Evolutionary conservation across 1,139 yeast genomes (phyloP).

Genomic region (Suhomyces anneliseae): DNA sequence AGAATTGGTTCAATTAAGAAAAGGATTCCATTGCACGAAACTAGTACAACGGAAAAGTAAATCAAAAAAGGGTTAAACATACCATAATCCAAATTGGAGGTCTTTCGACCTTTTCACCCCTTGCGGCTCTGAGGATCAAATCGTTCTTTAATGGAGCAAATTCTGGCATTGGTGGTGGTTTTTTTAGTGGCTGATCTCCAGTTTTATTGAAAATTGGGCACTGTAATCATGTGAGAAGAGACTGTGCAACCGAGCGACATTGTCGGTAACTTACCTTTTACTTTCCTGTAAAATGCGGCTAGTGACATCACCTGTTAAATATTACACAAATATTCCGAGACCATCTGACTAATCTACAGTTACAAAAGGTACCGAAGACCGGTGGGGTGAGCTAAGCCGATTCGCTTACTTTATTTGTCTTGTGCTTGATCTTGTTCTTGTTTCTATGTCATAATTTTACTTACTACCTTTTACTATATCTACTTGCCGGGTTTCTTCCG

Average conservation of each 20-base stretch:
- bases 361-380: too few species aligned
- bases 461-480: too few species aligned
- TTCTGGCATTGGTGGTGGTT: conserved; percentile 23
- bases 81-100: conserved; percentile 99
- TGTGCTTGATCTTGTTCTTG: too few species aligned
- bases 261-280: background rate
- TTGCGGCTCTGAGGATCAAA: conserved; percentile 85
- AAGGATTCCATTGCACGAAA: background rate
- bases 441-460: too few species aligned
- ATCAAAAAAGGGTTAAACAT: conserved; percentile 21
- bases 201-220: background rate
- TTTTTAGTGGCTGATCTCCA: background rate
- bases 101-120: conserved; percentile 81
- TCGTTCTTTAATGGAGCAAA: conserved; percentile 84
- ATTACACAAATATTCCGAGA: too few species aligned
- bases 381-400: too few species aligned
- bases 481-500: too few species aligned
- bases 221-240: background rate
- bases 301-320: background rate
- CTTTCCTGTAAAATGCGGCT: too few species aligned
- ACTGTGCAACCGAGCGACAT: background rate
- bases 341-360: too few species aligned
- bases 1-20: conserved; percentile 4
- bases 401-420: too few species aligned
- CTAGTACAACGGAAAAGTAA: background rate